phyloP scores from a whole-genome alignment of 1,139 yeast genomes.

The Pichia cactophila region DNA sequence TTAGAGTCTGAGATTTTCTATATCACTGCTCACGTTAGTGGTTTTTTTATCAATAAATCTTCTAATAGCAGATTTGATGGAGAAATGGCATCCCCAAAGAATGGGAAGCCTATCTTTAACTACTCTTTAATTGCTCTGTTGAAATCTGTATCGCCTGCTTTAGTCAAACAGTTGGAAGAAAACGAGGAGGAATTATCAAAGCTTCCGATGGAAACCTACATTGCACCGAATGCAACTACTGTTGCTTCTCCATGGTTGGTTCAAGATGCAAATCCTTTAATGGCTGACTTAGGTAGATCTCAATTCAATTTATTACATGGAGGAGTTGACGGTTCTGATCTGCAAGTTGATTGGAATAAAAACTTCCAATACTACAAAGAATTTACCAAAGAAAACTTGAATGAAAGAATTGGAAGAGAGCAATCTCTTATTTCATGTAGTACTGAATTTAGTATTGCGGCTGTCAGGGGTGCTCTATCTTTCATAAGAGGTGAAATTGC shows the following conservation, averaged over 20 bases:
- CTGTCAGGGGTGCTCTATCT: constrained; percentile 73
- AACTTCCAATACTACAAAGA: constrained; percentile 81
- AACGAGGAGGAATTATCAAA: constrained; percentile 37
- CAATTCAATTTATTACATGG: constrained; percentile 49
- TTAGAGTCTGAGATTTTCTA: constrained; percentile 74
- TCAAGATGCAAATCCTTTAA: constrained; percentile 22
- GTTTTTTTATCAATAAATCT: constrained; percentile 70
- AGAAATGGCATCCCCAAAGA: constrained; percentile 5
- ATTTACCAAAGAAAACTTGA: constrained; percentile 48
- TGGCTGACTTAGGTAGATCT: constrained; percentile 56
- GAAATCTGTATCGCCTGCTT: constrained; percentile 45
- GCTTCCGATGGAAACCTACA: constrained; percentile 48
- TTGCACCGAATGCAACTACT: constrained; percentile 53
- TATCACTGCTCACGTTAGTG: constrained; percentile 70
- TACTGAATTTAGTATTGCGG: constrained; percentile 68
- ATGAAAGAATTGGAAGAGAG: constrained; percentile 71
- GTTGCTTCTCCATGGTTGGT: constrained; percentile 76
- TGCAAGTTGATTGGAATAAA: constrained; percentile 78
- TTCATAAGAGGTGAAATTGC: constrained; percentile 65
- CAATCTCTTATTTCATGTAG: constrained; percentile 64
- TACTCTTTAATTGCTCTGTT: constrained; percentile 50
- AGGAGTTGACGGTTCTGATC: constrained; percentile 53
- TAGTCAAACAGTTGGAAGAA: constrained; percentile 30
- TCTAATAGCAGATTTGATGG: constrained; percentile 49
- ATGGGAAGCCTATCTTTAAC: constrained; percentile 31